Evolutionary conservation across 2,329 filamentous ascomycete species (phyloP), one percentile per base, ranked within the genome.

Genomic region (Fusarium sarcochroum): DNA sequence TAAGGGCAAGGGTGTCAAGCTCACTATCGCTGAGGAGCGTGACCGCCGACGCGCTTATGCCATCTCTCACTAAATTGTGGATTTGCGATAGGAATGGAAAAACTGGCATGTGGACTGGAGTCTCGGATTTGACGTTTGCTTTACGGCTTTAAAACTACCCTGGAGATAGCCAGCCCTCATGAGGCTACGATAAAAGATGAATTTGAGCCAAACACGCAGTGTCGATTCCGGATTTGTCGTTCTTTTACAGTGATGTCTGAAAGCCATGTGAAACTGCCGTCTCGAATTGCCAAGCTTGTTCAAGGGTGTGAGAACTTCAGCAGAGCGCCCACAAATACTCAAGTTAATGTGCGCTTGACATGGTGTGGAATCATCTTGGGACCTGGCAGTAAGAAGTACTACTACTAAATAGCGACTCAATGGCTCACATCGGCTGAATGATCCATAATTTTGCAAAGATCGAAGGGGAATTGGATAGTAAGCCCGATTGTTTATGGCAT

Each of bases 1-100:
- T 84, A 99, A 98, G 93, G 96, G 96, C 88, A 98, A 98, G 91
- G 96, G 96, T 93, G 96, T 99, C 89, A 97, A 98, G 93, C 93
- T 98, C 84, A 91, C 92, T 82, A 98, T 99, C 81, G 94, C 95
- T 77, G 95, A 99, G 89, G 95, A 99, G 93, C 91, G 95, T 89
- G 95, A 99, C 86, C 94, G 95, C 85, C 93, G 94, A 83, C 93
- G 96, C 81, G 93, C 94, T 75, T 75, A 80, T 74, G 71, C 82
- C 72, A 76, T 85, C 70, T 80, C 83, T 76, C 81, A 87, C 80
- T 87, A 88, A 86, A 75, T 46, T 70, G 58, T 69, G 58, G 58
- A 52, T 70, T 61, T 72, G 61, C 70, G 68, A 56, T 41, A 49
- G 63, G 65, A 71, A 69, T 62, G 68, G 65, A 57, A 71, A 74